Percentiles rank a stretch among this genome's conserved stretches.
phyloP scores from a whole-genome alignment of 2,329 filamentous ascomycete genomes.

The Zymoseptoria brevis region DNA sequence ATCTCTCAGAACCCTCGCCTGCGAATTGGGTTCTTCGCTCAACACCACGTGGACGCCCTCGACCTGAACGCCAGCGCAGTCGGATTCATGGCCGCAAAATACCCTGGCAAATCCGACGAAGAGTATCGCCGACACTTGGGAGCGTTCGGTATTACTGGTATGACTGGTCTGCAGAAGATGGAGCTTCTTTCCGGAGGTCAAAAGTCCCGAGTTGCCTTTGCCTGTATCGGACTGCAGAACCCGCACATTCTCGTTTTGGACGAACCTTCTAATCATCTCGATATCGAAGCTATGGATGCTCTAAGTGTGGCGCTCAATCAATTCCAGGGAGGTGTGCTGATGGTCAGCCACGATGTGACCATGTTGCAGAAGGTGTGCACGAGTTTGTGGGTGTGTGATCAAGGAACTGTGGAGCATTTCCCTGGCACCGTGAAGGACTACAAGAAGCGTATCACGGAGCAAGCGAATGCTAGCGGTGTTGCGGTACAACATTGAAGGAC shows the following conservation, averaged over 20 bases:
- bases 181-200: constrained; percentile 89
- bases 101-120: constrained; percentile 86
- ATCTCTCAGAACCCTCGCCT: constrained; percentile 85
- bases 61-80: constrained; percentile 85
- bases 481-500: constrained; percentile 37
- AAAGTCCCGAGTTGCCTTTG: constrained; percentile 96
- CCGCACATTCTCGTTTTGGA: constrained; percentile 96
- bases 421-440: constrained; percentile 90
- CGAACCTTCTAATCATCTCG: constrained; percentile 96
- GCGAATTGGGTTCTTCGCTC: constrained; percentile 91
- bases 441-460: constrained; percentile 89
- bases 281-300: constrained; percentile 98
- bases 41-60: constrained; percentile 94
- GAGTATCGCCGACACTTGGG: constrained; percentile 94
- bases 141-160: constrained; percentile 79
- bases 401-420: constrained; percentile 89
- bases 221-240: constrained; percentile 87
- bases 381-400: constrained; percentile 91
- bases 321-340: constrained; percentile 91
- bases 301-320: constrained; percentile 72
- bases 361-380: constrained; percentile 96
- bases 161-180: constrained; percentile 95
- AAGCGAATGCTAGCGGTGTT: constrained; percentile 67
- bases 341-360: constrained; percentile 98
- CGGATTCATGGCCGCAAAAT: constrained; percentile 89